phyloP scores from a whole-genome alignment of 371 early-diverging fungal genomes.

The Spraguea lophii region DNA sequence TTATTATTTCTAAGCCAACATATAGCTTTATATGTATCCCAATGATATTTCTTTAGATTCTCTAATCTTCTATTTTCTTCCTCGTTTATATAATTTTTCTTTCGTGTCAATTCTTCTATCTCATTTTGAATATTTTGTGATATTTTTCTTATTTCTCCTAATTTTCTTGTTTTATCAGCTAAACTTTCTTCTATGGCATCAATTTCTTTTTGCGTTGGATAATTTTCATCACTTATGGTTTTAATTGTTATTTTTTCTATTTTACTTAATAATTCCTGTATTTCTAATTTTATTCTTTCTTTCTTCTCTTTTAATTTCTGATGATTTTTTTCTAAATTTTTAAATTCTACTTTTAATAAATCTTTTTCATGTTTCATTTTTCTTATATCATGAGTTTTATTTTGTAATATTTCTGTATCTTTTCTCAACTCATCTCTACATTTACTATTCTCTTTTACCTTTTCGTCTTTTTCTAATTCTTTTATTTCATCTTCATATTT shows the following conservation, averaged over 20 bases:
- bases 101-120: constrained; percentile 21
- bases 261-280: background rate
- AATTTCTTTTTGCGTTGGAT: constrained; percentile 1
- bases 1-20: constrained; percentile 34
- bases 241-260: background rate
- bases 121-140: constrained; percentile 15
- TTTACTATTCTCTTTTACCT: constrained; percentile 2
- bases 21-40: constrained; percentile 44
- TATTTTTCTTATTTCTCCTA: constrained; percentile 18
- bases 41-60: constrained; percentile 32
- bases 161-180: constrained; percentile 10
- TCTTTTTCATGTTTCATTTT: constrained; percentile 1
- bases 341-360: constrained; percentile 8
- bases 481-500: constrained; percentile 25
- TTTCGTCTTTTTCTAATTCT: constrained; percentile 2
- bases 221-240: background rate
- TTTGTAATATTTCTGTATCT: constrained; percentile 1
- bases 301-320: constrained; percentile 12
- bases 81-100: constrained; percentile 20
- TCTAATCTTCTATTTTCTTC: constrained; percentile 27
- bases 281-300: background rate
- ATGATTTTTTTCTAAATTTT: constrained; percentile 3
- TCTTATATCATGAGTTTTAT: background rate
- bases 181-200: constrained; percentile 20
- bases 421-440: background rate